Evolutionary conservation across 208 protist genomes (phyloP).

Genomic region (Crithidia sp.): DNA sequence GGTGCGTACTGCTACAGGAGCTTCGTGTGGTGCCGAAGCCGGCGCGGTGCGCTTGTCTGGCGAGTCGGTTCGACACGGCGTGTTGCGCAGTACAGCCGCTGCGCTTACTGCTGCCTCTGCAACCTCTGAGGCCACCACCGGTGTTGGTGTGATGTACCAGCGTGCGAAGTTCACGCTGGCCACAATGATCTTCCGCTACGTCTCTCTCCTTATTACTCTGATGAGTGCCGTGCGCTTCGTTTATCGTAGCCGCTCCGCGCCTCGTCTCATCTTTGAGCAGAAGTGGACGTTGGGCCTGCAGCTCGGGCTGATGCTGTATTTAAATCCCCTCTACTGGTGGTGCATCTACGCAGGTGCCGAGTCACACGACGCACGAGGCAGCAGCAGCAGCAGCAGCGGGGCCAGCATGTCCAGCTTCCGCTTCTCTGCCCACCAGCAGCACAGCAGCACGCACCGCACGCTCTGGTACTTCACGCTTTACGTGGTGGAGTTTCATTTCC

Average conservation of each 20-base stretch:
- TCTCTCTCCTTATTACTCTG: slow-evolving; percentile 53
- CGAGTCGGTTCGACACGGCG: not conserved
- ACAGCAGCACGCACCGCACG: not conserved
- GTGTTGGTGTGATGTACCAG: slow-evolving; percentile 76
- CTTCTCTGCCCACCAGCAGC: not conserved
- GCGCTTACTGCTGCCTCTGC: no score
- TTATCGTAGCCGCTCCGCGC: slow-evolving; percentile 34
- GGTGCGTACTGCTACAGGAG: not conserved
- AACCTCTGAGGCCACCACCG: slow-evolving; percentile 9
- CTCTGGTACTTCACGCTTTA: slow-evolving; percentile 21
- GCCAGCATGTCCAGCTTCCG: no score
- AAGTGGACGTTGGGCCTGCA: slow-evolving; percentile 59
- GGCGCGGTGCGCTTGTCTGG: not conserved
- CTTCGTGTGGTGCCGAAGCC: not conserved
- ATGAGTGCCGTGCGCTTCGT: slow-evolving; percentile 58
- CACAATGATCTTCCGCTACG: slow-evolving; percentile 71
- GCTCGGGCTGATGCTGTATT: slow-evolving; percentile 57
- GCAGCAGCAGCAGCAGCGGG: not conserved
- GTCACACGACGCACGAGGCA: not conserved
- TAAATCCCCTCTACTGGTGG: slow-evolving; percentile 76
- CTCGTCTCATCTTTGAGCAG: slow-evolving; percentile 59
- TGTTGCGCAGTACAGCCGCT: not conserved
- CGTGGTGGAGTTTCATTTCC: slow-evolving; percentile 78
- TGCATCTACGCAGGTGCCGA: slow-evolving; percentile 29
- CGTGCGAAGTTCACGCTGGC: slow-evolving; percentile 60